Base-by-base conservation (phyloP, 2,329 filamentous ascomycete genomes). In the Arthrinium puccinioides region DNA sequence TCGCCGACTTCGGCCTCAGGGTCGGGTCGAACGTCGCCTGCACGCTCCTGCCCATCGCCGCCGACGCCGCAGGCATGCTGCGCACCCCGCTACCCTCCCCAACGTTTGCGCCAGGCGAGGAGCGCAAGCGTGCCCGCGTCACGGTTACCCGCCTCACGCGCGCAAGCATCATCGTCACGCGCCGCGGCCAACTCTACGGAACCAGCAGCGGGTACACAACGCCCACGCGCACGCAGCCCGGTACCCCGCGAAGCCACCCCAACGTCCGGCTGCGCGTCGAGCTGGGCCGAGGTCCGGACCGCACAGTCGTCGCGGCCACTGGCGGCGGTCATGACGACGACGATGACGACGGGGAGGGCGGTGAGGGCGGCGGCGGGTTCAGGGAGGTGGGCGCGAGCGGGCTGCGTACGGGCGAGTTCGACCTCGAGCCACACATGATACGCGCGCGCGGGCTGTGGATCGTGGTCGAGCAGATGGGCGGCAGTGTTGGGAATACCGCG, bases 381-480 rank as follows among this genome's bases (percentile, higher is more conserved):
- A 76, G 76, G 31, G 85, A 94, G 58, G 72, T 56, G 72, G 15
- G 69, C 71, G 6, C 67, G 71, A 40, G 78, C 5, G 52, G 77
- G 0, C 70, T 94, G 19, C 72, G 85, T 33, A 84, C 84, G 2
- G 68, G 76, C 11, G 82, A 90, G 45, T 72, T 94, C 36, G 82
- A 94, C 60, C 62, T 95, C 28, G 77, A 79, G 30, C 83, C 86
- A 0, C 70, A 66, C n/a, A 60, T 73, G 45, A 64, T 68, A 40
- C 61, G 61, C 21, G 61, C 61, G 9, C 72, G 74, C 15, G 80
- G 80, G 14, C 57, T 88, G 40, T 94, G 84, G 83, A 66, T 96
- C 37, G 82, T 95, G 6, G 66, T 96, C 28, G 88, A 96, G 60
- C 74, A 84, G 46, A 73, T 90, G 51, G 84, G 79, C 62, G 5